phyloP scores from a whole-genome alignment of 331 rosid genomes.

The Acacia pycnantha region DNA sequence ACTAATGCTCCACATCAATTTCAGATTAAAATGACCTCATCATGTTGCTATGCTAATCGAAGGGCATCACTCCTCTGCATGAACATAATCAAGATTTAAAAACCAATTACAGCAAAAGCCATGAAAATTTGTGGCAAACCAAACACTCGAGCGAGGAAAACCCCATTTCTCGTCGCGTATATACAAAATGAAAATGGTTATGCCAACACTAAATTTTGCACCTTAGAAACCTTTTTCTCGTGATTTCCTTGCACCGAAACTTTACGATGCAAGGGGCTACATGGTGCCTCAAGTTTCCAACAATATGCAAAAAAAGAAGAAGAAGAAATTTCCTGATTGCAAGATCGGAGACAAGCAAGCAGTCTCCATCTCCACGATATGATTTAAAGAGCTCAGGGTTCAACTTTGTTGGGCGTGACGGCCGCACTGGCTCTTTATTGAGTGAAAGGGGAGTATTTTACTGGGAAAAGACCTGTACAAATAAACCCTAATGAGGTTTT shows the following conservation, averaged over 20 bases:
- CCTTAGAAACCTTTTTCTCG: constrained; percentile 60
- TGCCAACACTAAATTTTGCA: constrained; percentile 70
- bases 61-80: neutral
- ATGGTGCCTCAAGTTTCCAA: constrained; percentile 44
- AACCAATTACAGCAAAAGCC: neutral
- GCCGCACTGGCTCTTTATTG: too few relatives aligned
- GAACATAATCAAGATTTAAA: neutral
- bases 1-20: constrained; percentile 42
- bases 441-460: too few relatives aligned
- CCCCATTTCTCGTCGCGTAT: constrained; percentile 21
- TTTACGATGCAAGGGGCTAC: constrained; percentile 83
- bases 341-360: neutral
- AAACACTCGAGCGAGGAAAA: constrained; percentile 18
- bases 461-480: too few relatives aligned
- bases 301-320: neutral
- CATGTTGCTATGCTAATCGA: constrained; percentile 49
- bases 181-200: neutral
- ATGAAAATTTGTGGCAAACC: constrained; percentile 31
- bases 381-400: too few relatives aligned
- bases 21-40: constrained; percentile 54
- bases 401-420: too few relatives aligned
- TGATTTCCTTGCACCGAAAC: constrained; percentile 68
- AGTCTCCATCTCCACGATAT: neutral
- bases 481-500: too few relatives aligned
- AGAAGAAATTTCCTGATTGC: neutral